Evolutionary conservation across 129 eudicot genomes (phyloP).

Genomic region (Ambrosia artemisiifolia): DNA sequence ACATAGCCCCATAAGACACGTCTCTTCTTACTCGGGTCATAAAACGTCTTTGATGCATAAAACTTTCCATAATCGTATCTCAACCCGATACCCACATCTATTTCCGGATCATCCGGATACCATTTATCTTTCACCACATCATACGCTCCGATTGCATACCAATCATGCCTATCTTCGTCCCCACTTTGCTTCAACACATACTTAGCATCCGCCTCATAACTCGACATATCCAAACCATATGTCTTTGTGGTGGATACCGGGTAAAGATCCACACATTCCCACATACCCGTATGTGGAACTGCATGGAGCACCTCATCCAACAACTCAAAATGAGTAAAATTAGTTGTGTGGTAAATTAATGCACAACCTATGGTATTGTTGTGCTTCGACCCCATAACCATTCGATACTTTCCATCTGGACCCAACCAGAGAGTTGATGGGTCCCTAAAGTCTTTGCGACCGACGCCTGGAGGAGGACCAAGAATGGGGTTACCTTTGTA

Average conservation of each 20-base stretch:
- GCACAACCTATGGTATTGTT: conserved; percentile 22
- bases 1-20: conserved; percentile 67
- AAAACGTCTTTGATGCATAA: conserved; percentile 76
- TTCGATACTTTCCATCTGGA: conserved; percentile 56
- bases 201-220: conserved; percentile 53
- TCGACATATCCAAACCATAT: conserved; percentile 62
- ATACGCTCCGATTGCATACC: conserved; percentile 59
- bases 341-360: conserved; percentile 41
- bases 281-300: conserved; percentile 80
- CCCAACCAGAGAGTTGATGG: conserved; percentile 68
- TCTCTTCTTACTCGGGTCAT: conserved; percentile 56
- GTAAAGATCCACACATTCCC: conserved; percentile 39
- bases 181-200: conserved; percentile 63
- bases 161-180: conserved; percentile 56
- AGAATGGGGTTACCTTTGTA: conserved; percentile 56
- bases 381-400: conserved; percentile 52
- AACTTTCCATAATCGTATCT: conserved; percentile 16
- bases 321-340: conserved; percentile 51
- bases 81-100: conserved; percentile 75
- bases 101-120: conserved; percentile 67
- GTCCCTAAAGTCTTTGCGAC: conserved; percentile 54
- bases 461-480: conserved; percentile 60
- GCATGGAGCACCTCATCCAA: conserved; percentile 48
- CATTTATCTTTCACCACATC: conserved; percentile 44
- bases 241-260: conserved; percentile 40